Evolutionary conservation across 1,284 basidiomycete species (phyloP).

Genomic region (Mycosarcoma maydis): DNA sequence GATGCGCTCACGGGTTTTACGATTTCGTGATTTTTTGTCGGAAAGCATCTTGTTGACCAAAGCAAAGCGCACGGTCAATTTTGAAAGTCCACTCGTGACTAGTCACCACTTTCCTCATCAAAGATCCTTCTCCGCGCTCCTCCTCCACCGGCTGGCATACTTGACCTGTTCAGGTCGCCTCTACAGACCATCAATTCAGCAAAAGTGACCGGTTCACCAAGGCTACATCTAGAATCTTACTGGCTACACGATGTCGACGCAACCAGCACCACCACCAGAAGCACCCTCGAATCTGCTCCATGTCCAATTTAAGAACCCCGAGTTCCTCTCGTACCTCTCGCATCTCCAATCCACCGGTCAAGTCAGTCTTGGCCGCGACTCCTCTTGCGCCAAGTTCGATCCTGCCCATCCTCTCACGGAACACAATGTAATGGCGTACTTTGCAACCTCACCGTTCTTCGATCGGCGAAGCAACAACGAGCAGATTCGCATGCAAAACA

Average conservation of each 20-base stretch:
- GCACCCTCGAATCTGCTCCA: conserved; percentile 46
- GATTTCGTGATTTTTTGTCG: too few relatives aligned
- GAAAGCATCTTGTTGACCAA: too few relatives aligned
- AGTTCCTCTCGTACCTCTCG: conserved; percentile 53
- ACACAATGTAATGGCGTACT: conserved; percentile 60
- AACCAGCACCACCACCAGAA: conserved; percentile 4
- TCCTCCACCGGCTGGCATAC: too few relatives aligned
- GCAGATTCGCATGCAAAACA: conserved; percentile 65
- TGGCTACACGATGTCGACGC: conserved; percentile 6
- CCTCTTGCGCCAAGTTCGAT: conserved; percentile 6
- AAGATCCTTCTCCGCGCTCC: neutral
- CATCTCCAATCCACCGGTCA: conserved; percentile 35
- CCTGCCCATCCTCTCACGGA: conserved; percentile 39
- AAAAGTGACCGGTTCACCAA: too few relatives aligned
- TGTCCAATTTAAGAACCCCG: conserved; percentile 62
- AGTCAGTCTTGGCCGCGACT: neutral
- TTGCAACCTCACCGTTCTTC: conserved; percentile 62
- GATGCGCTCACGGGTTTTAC: too few relatives aligned
- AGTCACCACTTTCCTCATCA: conserved; percentile 2
- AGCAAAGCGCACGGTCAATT: neutral
- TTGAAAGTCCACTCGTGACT: conserved; percentile 5
- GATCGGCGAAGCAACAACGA: conserved; percentile 62
- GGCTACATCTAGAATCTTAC: too few relatives aligned
- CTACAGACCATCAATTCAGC: too few relatives aligned
- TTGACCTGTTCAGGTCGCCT: too few relatives aligned